phyloP scores from a whole-genome alignment of 1,139 yeast species.

The Williopsis jadinii region DNA sequence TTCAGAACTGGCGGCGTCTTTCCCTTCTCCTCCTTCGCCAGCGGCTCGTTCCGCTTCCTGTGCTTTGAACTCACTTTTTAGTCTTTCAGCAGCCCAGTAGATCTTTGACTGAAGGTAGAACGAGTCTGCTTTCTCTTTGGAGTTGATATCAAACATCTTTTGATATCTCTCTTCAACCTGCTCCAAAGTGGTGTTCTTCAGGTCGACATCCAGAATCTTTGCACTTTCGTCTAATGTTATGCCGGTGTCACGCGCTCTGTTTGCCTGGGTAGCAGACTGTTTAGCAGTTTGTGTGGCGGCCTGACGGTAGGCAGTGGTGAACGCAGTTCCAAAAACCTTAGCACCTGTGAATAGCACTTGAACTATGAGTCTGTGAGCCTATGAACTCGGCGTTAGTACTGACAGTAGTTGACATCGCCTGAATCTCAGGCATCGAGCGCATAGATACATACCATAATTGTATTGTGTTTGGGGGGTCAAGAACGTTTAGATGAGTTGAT shows the following conservation, averaged over 20 bases:
- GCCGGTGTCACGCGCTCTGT: conserved; percentile 55
- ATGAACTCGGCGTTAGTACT: too few species aligned
- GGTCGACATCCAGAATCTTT: conserved; percentile 75
- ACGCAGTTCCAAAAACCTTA: conserved; percentile 91
- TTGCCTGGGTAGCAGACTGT: conserved; percentile 50
- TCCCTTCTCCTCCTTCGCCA: conserved; percentile 3
- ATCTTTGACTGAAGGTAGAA: conserved; percentile 90
- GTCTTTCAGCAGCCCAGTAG: conserved; percentile 51
- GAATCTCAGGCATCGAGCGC: too few species aligned
- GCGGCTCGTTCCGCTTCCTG: conserved; percentile 17
- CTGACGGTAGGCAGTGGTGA: conserved; percentile 94
- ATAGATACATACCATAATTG: too few species aligned
- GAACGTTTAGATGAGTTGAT: too few species aligned
- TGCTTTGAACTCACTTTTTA: conserved; percentile 21
- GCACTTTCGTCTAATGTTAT: conserved; percentile 84
- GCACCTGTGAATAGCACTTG: conserved; percentile 94
- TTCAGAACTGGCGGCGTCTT: not conserved
- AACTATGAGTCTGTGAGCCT: conserved; percentile 87
- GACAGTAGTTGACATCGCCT: too few species aligned
- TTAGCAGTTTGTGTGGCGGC: conserved; percentile 86
- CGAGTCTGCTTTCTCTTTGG: conserved; percentile 90
- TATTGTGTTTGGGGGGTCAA: too few species aligned
- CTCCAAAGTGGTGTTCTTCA: conserved; percentile 45
- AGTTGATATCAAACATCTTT: conserved; percentile 79
- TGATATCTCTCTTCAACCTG: conserved; percentile 70